Evolutionary conservation across 2,329 filamentous ascomycete genomes (phyloP).

Genomic region (Davidsoniella virescens): DNA sequence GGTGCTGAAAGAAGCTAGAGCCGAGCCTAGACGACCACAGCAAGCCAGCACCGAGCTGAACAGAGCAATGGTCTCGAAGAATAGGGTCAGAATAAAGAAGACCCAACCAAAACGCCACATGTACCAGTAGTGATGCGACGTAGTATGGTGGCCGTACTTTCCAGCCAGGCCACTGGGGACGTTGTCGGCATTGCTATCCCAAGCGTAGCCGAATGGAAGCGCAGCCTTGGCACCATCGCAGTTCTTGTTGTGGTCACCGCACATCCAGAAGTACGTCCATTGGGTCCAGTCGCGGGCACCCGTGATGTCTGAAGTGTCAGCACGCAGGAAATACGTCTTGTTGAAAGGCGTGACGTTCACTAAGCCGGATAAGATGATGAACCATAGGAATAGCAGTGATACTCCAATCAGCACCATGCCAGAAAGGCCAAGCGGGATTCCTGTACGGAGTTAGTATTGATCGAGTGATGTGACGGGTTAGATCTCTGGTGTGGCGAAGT

Average conservation of each 20-base stretch:
- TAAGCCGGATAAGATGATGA: slow-evolving; percentile 41
- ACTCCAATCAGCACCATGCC: slow-evolving; percentile 31
- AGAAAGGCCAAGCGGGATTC: neutral
- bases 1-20: slow-evolving; percentile 43
- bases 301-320: slow-evolving; percentile 56
- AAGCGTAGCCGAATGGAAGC: slow-evolving; percentile 56
- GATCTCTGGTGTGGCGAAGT: too few species aligned
- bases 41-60: slow-evolving; percentile 53
- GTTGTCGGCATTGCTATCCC: slow-evolving; percentile 30
- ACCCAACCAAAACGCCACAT: slow-evolving; percentile 87
- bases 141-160: slow-evolving; percentile 35
- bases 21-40: slow-evolving; percentile 53
- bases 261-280: slow-evolving; percentile 87
- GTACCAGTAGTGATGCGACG: slow-evolving; percentile 52
- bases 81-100: slow-evolving; percentile 69
- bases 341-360: slow-evolving; percentile 40
- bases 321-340: slow-evolving; percentile 72
- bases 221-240: slow-evolving; percentile 49
- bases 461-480: too few species aligned
- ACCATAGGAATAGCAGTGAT: slow-evolving; percentile 38
- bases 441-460: too few species aligned
- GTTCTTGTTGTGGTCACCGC: slow-evolving; percentile 45
- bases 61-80: slow-evolving; percentile 57
- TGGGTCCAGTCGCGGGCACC: slow-evolving; percentile 52
- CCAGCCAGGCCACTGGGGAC: slow-evolving; percentile 33